A percentile compares a stretch with the other conserved stretches of the same genome.
Evolutionary conservation across 164 flowering plant species (phyloP).

Genomic region (Aristolochia contorta): DNA sequence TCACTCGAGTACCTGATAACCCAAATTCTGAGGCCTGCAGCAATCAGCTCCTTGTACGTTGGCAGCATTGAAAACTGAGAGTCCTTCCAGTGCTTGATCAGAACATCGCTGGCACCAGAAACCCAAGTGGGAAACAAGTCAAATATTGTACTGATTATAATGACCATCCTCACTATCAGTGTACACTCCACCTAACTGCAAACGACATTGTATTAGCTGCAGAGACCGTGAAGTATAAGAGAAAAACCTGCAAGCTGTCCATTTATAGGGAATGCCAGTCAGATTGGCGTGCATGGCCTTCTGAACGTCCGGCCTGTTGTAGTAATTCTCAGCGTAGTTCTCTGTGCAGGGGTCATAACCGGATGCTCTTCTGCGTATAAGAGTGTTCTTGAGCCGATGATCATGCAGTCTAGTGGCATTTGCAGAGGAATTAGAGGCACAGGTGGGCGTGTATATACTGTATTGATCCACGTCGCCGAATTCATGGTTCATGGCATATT

Average conservation of each 20-base stretch:
- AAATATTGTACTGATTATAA: too few species aligned
- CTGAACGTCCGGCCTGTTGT: constrained; percentile 70
- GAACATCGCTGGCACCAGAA: constrained; percentile 40
- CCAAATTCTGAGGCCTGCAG: constrained; percentile 80
- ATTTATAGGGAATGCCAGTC: constrained; percentile 56
- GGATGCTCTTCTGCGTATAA: constrained; percentile 30
- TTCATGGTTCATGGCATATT: constrained; percentile 54
- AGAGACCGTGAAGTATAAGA: neutral
- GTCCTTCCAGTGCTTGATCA: constrained; percentile 62
- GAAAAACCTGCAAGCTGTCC: constrained; percentile 88
- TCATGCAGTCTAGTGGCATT: constrained; percentile 10
- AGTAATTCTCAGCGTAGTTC: constrained; percentile 69
- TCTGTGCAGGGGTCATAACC: constrained; percentile 89
- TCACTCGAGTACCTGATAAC: constrained; percentile 56
- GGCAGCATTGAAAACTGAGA: constrained; percentile 56
- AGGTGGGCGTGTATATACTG: constrained; percentile 69
- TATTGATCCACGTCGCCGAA: constrained; percentile 83
- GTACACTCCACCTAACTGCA: too few species aligned
- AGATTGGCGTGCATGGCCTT: constrained; percentile 71
- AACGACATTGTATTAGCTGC: too few species aligned
- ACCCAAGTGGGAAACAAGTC: neutral
- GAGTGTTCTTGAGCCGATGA: constrained; percentile 39
- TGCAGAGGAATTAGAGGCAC: constrained; percentile 15
- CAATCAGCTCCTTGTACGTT: constrained; percentile 57
- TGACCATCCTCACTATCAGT: too few species aligned